Percentiles rank a stretch among this genome's conserved stretches.
These are phyloP conservation scores for Hansenula lynferdii DNA, from an alignment of 1,139 yeast genomes.

Conservation along the genomic window DNA sequence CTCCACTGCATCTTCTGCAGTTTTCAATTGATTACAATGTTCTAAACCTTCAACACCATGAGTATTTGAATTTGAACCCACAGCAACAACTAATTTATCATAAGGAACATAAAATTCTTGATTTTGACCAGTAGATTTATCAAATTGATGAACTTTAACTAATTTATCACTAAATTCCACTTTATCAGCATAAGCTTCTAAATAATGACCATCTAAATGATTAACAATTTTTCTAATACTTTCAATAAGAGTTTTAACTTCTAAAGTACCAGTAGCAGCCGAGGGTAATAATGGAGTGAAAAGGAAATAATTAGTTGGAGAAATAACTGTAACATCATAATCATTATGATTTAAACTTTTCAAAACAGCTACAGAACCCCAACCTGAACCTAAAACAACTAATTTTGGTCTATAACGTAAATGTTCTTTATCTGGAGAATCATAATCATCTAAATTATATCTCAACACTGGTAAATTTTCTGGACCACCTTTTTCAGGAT, in stretches of 20 bases:
- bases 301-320: conserved; percentile 56
- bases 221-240: conserved; percentile 49
- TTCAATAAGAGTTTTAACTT: conserved; percentile 50
- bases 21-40: conserved; percentile 52
- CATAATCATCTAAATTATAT: conserved; percentile 49
- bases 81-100: conserved; percentile 59
- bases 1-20: conserved; percentile 59
- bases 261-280: conserved; percentile 57
- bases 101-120: conserved; percentile 51
- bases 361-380: conserved; percentile 51
- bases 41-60: conserved; percentile 64
- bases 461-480: conserved; percentile 56
- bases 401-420: conserved; percentile 43
- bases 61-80: conserved; percentile 60
- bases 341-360: conserved; percentile 41
- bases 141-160: conserved; percentile 44
- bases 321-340: conserved; percentile 54
- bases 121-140: conserved; percentile 32
- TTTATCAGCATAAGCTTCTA: conserved; percentile 52
- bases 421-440: conserved; percentile 35
- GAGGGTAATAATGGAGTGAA: conserved; percentile 57
- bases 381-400: conserved; percentile 56
- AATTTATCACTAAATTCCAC: conserved; percentile 46
- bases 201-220: conserved; percentile 46
- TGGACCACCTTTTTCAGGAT: conserved; percentile 60